Percentiles rank a stretch among this genome's conserved stretches.
These are phyloP conservation scores for Colletotrichum caudatum DNA, from an alignment of 2,329 filamentous ascomycete species.

Conservation along the genomic window DNA sequence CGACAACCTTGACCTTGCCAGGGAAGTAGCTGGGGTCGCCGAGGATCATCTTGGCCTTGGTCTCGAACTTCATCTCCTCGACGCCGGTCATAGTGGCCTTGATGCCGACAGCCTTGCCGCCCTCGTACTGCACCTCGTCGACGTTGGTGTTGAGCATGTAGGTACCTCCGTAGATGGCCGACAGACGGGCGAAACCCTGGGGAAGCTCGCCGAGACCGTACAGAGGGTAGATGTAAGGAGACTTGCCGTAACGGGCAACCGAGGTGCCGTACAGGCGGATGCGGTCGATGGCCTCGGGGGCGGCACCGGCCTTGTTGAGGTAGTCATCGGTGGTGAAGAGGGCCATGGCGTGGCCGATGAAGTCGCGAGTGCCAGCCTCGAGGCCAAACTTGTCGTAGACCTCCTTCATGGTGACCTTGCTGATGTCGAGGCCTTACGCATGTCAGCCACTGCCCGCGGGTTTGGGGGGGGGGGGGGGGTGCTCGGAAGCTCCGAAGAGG, in stretches of 20 bases:
- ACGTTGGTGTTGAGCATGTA: slow-evolving; percentile 99
- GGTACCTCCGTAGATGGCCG: slow-evolving; percentile 97
- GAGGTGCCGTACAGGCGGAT: slow-evolving; percentile 98
- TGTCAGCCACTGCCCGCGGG: not conserved
- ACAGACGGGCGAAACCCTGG: slow-evolving; percentile 96
- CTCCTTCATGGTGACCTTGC: slow-evolving; percentile 91
- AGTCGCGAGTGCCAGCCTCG: slow-evolving; percentile 89
- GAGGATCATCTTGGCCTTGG: slow-evolving; percentile 95
- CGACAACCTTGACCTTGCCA: slow-evolving; percentile 85
- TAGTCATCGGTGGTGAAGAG: slow-evolving; percentile 93
- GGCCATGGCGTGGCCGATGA: slow-evolving; percentile 98
- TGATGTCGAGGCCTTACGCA: slow-evolving; percentile 79
- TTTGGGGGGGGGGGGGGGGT: no score
- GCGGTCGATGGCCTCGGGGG: slow-evolving; percentile 88
- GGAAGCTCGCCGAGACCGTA: slow-evolving; percentile 98
- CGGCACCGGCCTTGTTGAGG: slow-evolving; percentile 77
- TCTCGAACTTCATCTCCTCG: slow-evolving; percentile 94
- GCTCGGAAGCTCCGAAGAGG: not conserved
- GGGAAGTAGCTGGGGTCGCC: slow-evolving; percentile 98
- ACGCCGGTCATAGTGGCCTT: slow-evolving; percentile 96
- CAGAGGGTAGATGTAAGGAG: slow-evolving; percentile 98
- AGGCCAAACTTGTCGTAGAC: slow-evolving; percentile 98
- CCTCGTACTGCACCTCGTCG: slow-evolving; percentile 89
- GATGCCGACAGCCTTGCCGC: slow-evolving; percentile 90
- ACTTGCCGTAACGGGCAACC: slow-evolving; percentile 97